Conservation (phyloP, 768 basidiomycete genomes). For the Podaxis carcinomalis region DNA sequence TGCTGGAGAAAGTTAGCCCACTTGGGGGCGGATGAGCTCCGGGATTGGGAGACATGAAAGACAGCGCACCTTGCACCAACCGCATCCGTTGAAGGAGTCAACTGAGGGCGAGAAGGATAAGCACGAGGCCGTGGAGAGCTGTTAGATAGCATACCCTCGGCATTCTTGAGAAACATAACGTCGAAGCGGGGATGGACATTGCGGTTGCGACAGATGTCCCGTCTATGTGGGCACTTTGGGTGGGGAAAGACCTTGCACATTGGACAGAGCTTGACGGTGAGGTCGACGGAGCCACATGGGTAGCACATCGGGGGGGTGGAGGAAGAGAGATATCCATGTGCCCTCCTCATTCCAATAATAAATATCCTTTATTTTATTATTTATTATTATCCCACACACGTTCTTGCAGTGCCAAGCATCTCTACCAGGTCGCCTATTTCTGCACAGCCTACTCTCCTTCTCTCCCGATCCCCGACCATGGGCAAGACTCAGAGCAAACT, state of each 20-base stretch:
- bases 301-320: constrained; percentile 58
- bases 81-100: constrained; percentile 80
- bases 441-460: constrained; percentile 18
- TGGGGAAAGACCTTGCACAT: constrained; percentile 84
- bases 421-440: constrained; percentile 8
- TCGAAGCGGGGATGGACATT: constrained; percentile 71
- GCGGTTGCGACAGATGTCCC: constrained; percentile 74
- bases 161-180: constrained; percentile 77
- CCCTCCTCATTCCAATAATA: constrained; percentile 11
- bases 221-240: constrained; percentile 72
- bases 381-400: constrained; percentile 10
- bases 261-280: constrained; percentile 64
- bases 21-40: constrained; percentile 35
- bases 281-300: constrained; percentile 62
- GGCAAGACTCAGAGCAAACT: constrained; percentile 98
- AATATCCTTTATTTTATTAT: constrained; percentile 13
- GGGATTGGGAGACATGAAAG: constrained; percentile 15
- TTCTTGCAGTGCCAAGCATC: not conserved
- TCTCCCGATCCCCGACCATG: constrained; percentile 48
- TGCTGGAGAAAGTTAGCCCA: constrained; percentile 62
- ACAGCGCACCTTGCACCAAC: constrained; percentile 77
- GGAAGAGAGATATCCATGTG: constrained; percentile 17
- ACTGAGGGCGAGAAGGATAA: constrained; percentile 34
- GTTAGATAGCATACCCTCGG: constrained; percentile 60
- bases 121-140: constrained; percentile 5